phyloP scores from a whole-genome alignment of 139 green algal species.

The Micromonas pusilla region DNA sequence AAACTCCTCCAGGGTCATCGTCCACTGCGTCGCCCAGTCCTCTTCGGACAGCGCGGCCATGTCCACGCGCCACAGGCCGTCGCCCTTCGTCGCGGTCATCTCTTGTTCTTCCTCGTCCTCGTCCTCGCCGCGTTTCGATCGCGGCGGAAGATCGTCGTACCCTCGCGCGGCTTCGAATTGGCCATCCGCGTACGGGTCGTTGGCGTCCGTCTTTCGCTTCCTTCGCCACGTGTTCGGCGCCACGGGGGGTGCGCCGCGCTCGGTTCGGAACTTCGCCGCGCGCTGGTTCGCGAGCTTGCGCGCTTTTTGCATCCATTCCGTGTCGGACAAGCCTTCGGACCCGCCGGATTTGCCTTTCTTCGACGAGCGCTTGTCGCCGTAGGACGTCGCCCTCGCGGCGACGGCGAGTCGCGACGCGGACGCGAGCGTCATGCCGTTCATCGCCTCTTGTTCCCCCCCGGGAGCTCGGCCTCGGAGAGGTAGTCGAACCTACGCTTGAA shows the following conservation, averaged over 20 bases:
- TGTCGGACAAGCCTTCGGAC: background rate
- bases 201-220: background rate
- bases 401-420: background rate
- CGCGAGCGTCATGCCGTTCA: background rate
- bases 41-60: background rate
- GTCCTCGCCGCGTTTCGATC: background rate
- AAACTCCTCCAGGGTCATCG: conserved; percentile 13
- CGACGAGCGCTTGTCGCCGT: background rate
- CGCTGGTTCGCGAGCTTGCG: background rate
- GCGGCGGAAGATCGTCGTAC: background rate
- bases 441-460: no score
- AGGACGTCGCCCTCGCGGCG: background rate
- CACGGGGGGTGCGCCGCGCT: background rate
- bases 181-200: background rate
- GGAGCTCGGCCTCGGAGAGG: background rate
- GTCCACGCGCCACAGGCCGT: background rate
- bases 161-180: background rate
- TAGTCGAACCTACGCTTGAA: conserved; percentile 21
- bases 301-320: conserved; percentile 21
- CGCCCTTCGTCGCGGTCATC: background rate
- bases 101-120: background rate
- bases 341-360: background rate
- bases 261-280: conserved; percentile 13
- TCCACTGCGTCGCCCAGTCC: conserved; percentile 9
- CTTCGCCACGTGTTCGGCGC: background rate